Evolutionary conservation across 2,329 filamentous ascomycete species (phyloP).

Genomic region (Tolypocladium guangdongense): DNA sequence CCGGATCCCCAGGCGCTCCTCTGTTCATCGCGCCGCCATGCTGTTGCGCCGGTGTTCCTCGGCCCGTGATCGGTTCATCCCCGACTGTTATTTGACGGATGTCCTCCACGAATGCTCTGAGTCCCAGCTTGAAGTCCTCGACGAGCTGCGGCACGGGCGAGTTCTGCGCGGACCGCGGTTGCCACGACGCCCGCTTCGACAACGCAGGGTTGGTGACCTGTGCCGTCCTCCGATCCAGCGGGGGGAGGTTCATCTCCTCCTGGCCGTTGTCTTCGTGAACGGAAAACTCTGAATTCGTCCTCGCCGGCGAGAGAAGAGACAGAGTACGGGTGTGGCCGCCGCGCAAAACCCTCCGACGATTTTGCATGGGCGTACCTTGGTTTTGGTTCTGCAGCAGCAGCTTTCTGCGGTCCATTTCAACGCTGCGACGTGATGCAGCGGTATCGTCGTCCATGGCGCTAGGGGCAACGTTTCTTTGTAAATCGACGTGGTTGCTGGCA

Average conservation of each 20-base stretch:
- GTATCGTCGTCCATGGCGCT: conserved; percentile 13
- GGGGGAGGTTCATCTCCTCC: conserved; percentile 14
- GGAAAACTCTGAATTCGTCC: conserved; percentile 30
- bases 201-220: conserved; percentile 27
- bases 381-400: conserved; percentile 46
- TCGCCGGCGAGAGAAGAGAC: conserved; percentile 69
- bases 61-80: conserved; percentile 68
- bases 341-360: conserved; percentile 54
- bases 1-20: conserved; percentile 23
- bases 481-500: conserved; percentile 13
- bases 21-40: conserved; percentile 6
- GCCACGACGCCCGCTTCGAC: conserved; percentile 49
- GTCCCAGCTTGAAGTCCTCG: conserved; percentile 76
- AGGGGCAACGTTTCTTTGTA: conserved; percentile 1
- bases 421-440: conserved; percentile 27
- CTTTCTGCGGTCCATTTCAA: conserved; percentile 65
- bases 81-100: conserved; percentile 91
- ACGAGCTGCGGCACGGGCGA: conserved; percentile 62
- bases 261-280: conserved; percentile 27
- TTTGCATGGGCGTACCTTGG: conserved; percentile 29
- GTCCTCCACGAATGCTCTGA: conserved; percentile 94
- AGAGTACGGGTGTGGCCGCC: conserved; percentile 55
- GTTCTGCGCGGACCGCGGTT: conserved; percentile 37
- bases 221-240: conserved; percentile 20
- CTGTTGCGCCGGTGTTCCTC: conserved; percentile 8